Conservation (phyloP, 2,329 filamentous ascomycete genomes). For the Aspergillus brasiliensis region DNA sequence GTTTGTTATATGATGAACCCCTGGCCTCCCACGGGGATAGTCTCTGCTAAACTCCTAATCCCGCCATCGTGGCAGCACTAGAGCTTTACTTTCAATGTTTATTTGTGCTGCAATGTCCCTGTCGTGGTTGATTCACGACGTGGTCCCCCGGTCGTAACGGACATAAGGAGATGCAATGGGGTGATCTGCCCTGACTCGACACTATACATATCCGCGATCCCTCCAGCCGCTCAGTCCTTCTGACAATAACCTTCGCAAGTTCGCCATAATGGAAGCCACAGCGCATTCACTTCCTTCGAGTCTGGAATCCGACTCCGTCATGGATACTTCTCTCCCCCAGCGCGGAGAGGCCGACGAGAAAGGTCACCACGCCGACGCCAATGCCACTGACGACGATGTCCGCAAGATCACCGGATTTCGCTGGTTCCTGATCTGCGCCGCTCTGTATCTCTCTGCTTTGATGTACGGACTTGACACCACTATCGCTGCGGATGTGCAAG, state of each 20-base stretch:
- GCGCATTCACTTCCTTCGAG: too few relatives aligned
- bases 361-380: not conserved
- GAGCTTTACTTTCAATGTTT: too few relatives aligned
- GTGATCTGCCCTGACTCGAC: not conserved
- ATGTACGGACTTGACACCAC: conserved; percentile 48
- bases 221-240: too few relatives aligned
- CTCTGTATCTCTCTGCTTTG: conserved; percentile 42
- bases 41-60: not conserved
- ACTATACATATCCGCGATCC: too few relatives aligned
- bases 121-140: too few relatives aligned
- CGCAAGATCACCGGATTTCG: conserved; percentile 9
- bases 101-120: too few relatives aligned
- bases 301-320: too few relatives aligned
- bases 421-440: conserved; percentile 25
- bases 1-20: not conserved
- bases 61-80: not conserved
- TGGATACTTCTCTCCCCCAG: not conserved
- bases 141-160: not conserved
- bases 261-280: too few relatives aligned
- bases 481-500: conserved; percentile 53
- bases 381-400: not conserved
- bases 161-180: not conserved
- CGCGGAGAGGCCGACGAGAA: not conserved
- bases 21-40: not conserved
- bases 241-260: too few relatives aligned